These are phyloP conservation scores for Chiua sp. DNA, from an alignment of 1,284 basidiomycete genomes.

Conservation along the genomic window DNA sequence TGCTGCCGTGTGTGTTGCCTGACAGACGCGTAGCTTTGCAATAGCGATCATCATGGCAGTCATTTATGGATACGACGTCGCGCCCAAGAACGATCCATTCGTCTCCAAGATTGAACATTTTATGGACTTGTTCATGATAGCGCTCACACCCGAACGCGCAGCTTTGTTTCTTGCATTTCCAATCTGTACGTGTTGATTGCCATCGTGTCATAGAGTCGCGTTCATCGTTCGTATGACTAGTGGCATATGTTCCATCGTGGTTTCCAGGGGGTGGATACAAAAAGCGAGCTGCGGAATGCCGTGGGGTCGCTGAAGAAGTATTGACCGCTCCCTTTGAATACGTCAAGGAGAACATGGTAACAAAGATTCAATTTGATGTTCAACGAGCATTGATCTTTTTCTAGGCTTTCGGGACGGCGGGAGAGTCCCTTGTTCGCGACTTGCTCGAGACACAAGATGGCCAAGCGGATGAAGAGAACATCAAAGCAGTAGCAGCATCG, in stretches of 20 bases:
- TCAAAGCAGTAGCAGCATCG: slow-evolving; percentile 34
- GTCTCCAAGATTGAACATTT: slow-evolving; percentile 27
- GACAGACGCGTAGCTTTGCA: slow-evolving; percentile 23
- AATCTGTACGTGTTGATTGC: slow-evolving; percentile 23
- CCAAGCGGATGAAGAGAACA: slow-evolving; percentile 9
- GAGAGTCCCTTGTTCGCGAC: slow-evolving; percentile 27
- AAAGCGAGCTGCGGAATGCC: slow-evolving; percentile 29
- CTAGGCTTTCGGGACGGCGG: slow-evolving; percentile 26
- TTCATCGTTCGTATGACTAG: slow-evolving; percentile 24
- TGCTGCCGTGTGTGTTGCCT: background rate
- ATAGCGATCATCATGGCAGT: slow-evolving; percentile 30
- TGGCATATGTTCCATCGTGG: slow-evolving; percentile 42
- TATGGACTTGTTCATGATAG: slow-evolving; percentile 12
- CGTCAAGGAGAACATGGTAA: slow-evolving; percentile 39
- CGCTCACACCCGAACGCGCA: slow-evolving; percentile 30
- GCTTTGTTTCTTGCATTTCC: slow-evolving; percentile 28
- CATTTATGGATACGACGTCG: slow-evolving; percentile 33
- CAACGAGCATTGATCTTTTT: background rate
- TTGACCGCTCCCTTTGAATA: slow-evolving; percentile 36
- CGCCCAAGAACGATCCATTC: slow-evolving; percentile 27
- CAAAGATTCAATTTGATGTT: background rate
- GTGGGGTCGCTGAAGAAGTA: slow-evolving; percentile 32
- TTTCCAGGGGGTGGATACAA: slow-evolving; percentile 41
- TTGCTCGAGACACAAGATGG: slow-evolving; percentile 14
- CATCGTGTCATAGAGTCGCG: slow-evolving; percentile 17